These are phyloP conservation scores for Sugiyamaella marilandica DNA, from an alignment of 805 yeast genomes.

Conservation along the genomic window DNA sequence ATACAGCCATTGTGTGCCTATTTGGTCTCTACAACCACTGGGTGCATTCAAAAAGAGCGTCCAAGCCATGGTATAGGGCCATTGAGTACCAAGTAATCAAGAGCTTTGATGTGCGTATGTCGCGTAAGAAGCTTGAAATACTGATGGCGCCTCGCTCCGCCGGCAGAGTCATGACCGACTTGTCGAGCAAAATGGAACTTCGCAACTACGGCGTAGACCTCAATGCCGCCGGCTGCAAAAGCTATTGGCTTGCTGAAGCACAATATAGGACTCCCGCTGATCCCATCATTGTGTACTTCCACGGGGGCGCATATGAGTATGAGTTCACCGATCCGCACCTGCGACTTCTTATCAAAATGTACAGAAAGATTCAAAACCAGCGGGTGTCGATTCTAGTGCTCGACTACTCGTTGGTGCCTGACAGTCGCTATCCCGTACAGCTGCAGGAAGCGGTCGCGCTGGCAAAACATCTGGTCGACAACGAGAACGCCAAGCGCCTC, in stretches of 20 bases:
- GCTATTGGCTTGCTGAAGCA: slow-evolving; percentile 15
- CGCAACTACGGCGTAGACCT: neutral
- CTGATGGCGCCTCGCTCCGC: neutral
- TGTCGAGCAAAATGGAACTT: neutral
- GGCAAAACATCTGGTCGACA: slow-evolving; percentile 8
- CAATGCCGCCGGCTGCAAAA: neutral
- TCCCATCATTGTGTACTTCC: slow-evolving; percentile 16
- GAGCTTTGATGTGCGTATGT: neutral
- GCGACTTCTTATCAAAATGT: neutral
- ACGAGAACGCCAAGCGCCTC: slow-evolving; percentile 6
- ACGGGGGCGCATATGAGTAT: slow-evolving; percentile 18
- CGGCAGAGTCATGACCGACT: neutral
- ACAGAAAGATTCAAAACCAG: slow-evolving; percentile 2
- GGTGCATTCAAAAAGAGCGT: neutral
- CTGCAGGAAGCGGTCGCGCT: slow-evolving; percentile 9
- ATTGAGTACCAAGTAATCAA: neutral
- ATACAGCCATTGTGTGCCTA: neutral
- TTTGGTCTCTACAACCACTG: neutral
- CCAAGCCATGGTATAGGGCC: slow-evolving; percentile 1
- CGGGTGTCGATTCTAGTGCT: slow-evolving; percentile 12
- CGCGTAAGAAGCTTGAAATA: neutral
- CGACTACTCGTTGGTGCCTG: slow-evolving; percentile 15
- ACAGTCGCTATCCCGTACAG: slow-evolving; percentile 12
- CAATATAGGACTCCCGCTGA: slow-evolving; percentile 12
- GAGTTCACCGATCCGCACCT: neutral